These are phyloP conservation scores for Ogataea trehalophila DNA, from an alignment of 805 yeast species.

Conservation along the genomic window DNA sequence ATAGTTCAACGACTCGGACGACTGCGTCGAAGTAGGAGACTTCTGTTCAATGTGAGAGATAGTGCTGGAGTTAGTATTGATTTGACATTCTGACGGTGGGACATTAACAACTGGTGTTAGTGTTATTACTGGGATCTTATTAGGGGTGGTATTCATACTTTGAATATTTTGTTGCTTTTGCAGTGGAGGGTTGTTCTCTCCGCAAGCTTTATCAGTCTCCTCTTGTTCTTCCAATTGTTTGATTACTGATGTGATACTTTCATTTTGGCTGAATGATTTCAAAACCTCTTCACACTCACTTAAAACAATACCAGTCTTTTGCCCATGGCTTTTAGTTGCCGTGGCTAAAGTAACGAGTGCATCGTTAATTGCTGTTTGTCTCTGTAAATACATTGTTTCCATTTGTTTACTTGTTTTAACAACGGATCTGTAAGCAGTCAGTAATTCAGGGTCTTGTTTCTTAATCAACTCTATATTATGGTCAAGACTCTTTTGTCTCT, in stretches of 20 bases:
- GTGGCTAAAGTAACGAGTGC: conserved; percentile 40
- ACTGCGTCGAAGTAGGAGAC: too few species aligned
- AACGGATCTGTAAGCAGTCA: conserved; percentile 44
- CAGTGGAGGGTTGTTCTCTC: conserved; percentile 2
- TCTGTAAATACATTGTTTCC: conserved; percentile 44
- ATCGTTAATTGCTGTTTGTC: conserved; percentile 40
- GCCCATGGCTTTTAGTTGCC: conserved; percentile 44
- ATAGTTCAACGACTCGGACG: too few species aligned
- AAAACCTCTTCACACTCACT: conserved; percentile 44
- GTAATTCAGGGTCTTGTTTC: conserved; percentile 45
- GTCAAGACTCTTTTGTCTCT: conserved; percentile 31
- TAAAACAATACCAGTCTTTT: conserved; percentile 39
- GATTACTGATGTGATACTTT: conserved; percentile 16
- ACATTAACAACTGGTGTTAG: too few species aligned
- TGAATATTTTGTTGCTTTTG: too few species aligned
- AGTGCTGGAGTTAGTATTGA: too few species aligned
- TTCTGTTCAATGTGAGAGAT: too few species aligned
- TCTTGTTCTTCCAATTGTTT: conserved; percentile 1
- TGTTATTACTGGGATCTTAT: too few species aligned
- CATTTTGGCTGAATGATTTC: conserved; percentile 25
- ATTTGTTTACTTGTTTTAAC: conserved; percentile 42
- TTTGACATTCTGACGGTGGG: too few species aligned
- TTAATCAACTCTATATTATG: conserved; percentile 34
- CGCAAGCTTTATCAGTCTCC: not conserved
- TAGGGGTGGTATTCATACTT: too few species aligned